phyloP scores from a whole-genome alignment of 2,329 filamentous ascomycete species.

The Cladosporium sp. region DNA sequence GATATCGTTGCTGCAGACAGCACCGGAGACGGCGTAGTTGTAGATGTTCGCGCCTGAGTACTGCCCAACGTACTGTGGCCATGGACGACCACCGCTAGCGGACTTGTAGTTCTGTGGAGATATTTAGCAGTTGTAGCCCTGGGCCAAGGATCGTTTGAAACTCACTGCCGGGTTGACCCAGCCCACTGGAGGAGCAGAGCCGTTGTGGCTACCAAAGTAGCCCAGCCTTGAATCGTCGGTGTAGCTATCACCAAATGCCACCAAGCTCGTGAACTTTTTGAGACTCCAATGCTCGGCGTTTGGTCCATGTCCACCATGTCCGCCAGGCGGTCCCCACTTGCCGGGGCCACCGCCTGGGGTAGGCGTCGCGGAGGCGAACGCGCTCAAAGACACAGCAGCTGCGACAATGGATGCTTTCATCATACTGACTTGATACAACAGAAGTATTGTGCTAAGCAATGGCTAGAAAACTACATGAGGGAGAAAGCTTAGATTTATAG shows the following conservation, averaged over 20 bases:
- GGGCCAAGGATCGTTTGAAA: background rate
- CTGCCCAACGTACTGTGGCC: constrained; percentile 64
- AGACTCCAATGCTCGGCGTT: constrained; percentile 32
- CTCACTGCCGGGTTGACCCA: constrained; percentile 46
- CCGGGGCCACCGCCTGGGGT: background rate
- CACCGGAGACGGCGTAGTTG: constrained; percentile 60
- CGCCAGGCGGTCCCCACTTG: background rate
- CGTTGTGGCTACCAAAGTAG: constrained; percentile 59
- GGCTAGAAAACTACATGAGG: background rate
- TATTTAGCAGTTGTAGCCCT: background rate
- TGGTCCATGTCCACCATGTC: background rate
- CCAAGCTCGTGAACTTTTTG: constrained; percentile 56
- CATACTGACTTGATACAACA: background rate
- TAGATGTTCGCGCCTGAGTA: constrained; percentile 54
- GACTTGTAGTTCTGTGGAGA: constrained; percentile 39
- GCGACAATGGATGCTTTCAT: constrained; percentile 1
- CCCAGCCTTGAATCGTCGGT: constrained; percentile 65
- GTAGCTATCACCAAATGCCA: constrained; percentile 72
- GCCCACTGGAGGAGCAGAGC: constrained; percentile 60
- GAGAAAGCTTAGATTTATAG: background rate
- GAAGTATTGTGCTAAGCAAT: background rate
- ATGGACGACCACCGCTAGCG: constrained; percentile 61
- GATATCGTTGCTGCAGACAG: constrained; percentile 67
- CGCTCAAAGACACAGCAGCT: background rate
- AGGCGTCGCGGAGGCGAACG: constrained; percentile 2